A percentile compares a stretch with the other conserved stretches of the same genome.
phyloP scores from a whole-genome alignment of 192 early-diverging fungal genomes.

The Backusella westeae region DNA sequence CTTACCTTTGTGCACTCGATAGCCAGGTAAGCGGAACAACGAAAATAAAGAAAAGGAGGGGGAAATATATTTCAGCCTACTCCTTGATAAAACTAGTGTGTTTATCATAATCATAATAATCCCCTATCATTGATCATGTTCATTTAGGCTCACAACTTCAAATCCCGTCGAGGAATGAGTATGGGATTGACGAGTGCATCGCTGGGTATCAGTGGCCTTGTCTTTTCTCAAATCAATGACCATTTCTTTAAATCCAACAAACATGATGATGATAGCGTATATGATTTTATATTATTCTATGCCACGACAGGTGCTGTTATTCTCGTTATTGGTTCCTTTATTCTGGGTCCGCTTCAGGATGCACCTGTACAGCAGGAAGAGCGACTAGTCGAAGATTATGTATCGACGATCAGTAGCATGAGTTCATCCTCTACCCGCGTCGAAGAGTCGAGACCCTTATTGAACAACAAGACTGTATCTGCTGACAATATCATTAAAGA shows the following conservation, averaged over 20 bases:
- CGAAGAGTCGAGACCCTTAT: slow-evolving; percentile 6
- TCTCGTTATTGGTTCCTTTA: slow-evolving; percentile 20
- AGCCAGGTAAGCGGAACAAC: slow-evolving; percentile 21
- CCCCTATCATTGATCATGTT: background rate
- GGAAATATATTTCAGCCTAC: background rate
- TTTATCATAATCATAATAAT: background rate
- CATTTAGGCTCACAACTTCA: slow-evolving; percentile 29
- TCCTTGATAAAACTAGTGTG: background rate
- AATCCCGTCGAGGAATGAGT: slow-evolving; percentile 29
- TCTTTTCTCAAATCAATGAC: slow-evolving; percentile 37
- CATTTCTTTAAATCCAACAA: slow-evolving; percentile 21
- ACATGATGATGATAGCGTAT: slow-evolving; percentile 16
- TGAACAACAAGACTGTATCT: background rate
- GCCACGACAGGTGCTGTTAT: background rate
- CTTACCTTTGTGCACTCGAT: slow-evolving; percentile 32
- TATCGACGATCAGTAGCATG: slow-evolving; percentile 5
- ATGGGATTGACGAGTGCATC: slow-evolving; percentile 36
- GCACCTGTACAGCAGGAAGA: background rate
- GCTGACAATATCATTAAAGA: background rate
- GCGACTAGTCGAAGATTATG: background rate
- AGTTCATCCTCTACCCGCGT: slow-evolving; percentile 7
- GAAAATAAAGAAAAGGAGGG: background rate
- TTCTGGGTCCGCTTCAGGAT: slow-evolving; percentile 15
- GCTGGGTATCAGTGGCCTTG: slow-evolving; percentile 27
- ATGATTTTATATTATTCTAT: slow-evolving; percentile 30